Conservation (phyloP, 1,284 basidiomycete species). For the Vanrija sp. region DNA sequence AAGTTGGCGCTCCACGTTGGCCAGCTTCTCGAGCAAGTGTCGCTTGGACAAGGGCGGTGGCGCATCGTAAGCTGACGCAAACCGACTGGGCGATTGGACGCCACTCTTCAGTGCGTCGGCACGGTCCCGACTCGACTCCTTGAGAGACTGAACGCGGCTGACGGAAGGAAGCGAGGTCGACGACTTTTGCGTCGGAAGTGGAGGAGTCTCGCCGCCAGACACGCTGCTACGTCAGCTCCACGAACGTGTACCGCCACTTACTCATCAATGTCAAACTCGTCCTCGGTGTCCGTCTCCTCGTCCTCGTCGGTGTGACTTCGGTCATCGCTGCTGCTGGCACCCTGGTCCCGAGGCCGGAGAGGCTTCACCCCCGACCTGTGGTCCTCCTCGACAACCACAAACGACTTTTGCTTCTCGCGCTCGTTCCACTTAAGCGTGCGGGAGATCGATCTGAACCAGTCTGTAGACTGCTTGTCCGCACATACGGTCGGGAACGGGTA, state of each 20-base stretch:
- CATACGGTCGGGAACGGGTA: conserved; percentile 99
- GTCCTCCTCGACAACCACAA: conserved; percentile 92
- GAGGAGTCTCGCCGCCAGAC: conserved; percentile 2
- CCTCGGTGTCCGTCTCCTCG: conserved; percentile 52
- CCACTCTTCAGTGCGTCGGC: conserved; percentile 41
- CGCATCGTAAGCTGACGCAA: conserved; percentile 59
- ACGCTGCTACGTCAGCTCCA: conserved; percentile 24
- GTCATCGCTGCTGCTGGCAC: background rate
- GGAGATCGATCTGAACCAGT: conserved; percentile 97
- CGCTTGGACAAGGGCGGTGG: conserved; percentile 56
- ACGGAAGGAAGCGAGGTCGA: background rate
- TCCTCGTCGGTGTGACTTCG: background rate
- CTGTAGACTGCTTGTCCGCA: conserved; percentile 92
- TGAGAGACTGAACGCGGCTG: no score
- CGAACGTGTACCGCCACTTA: conserved; percentile 47
- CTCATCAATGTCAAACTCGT: conserved; percentile 87
- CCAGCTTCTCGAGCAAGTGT: conserved; percentile 39
- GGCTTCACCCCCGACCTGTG: conserved; percentile 46
- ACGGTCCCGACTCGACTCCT: background rate
- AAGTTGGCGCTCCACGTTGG: conserved; percentile 16
- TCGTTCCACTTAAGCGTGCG: conserved; percentile 98
- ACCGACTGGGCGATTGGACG: conserved; percentile 72
- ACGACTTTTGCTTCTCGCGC: conserved; percentile 92
- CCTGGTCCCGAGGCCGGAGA: conserved; percentile 7
- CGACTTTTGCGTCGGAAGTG: conserved; percentile 3